Base-by-base conservation (phyloP, 306 rosid species). In the Cucurbita argyrosperma region DNA sequence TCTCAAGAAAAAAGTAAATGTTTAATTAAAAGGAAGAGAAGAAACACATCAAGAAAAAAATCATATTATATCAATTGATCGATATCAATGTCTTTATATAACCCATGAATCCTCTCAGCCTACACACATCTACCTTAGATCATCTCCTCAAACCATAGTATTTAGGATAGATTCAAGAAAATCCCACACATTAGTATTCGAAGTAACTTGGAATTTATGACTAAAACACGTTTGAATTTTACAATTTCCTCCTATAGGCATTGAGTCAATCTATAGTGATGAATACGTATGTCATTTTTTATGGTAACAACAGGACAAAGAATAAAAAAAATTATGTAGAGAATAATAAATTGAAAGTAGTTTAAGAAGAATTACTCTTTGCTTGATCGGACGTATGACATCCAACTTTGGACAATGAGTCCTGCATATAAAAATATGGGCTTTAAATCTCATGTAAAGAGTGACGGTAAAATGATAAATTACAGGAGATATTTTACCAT, bases 361-460 rank as follows among this genome's bases (percentile, higher is more conserved):
- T 18, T 26, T 37, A 52, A 72, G 77, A 56, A 57, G 68, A 26
- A 57, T 40, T 21, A 74, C 68, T n/a, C 77, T 40, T 74, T 45
- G 39, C 18, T 74, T 11, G 77, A 56, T 74, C 52, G 7, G 69
- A 46, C 16, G 23, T 12, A 15, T 51, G 11, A 21, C 40, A n/a
- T 57, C 8, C 54, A 13, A 53, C 40, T 5, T 23, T 60, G n/a
- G 69, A 26, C 35, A 4, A 12, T 38, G 40, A 43, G 47, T 46
- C 77, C n/a, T 74, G 77, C 37, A 14, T 47, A 54, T 13, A 37
- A 55, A 49, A 49, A 69, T 42, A 8, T 23, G 39, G 35, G 18
- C 9, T 23, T 49, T 49, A 13, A 21, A 45, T 13, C 5, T 6
- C 21, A 18, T 5, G 18, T n/a, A 18, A 54, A 7, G 59, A 54